phyloP scores from a whole-genome alignment of 2,329 filamentous ascomycete species.

The Fusarium phyllophilum region DNA sequence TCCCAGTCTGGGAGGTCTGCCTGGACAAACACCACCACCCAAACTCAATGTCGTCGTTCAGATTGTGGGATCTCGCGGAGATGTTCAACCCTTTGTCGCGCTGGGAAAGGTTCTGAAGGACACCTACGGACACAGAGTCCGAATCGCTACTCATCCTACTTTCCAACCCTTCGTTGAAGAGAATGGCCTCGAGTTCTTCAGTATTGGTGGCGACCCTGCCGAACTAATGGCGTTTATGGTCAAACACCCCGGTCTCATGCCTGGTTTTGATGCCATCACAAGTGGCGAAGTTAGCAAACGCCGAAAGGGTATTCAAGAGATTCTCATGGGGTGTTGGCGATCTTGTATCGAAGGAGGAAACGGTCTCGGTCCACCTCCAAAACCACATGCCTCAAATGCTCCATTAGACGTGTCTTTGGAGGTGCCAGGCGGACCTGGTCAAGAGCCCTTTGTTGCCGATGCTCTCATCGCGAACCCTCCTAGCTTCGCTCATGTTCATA shows the following conservation, averaged over 20 bases:
- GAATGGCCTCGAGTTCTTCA: slow-evolving; percentile 79
- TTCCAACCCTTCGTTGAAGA: slow-evolving; percentile 76
- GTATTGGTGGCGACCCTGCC: slow-evolving; percentile 78
- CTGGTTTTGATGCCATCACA: slow-evolving; percentile 78
- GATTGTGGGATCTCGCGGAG: slow-evolving; percentile 78
- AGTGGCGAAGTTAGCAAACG: slow-evolving; percentile 81
- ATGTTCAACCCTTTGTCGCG: slow-evolving; percentile 80
- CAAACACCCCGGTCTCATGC: slow-evolving; percentile 87
- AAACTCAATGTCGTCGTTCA: slow-evolving; percentile 77
- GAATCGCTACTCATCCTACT: slow-evolving; percentile 76
- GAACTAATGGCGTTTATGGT: slow-evolving; percentile 92
- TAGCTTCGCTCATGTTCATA: slow-evolving; percentile 79
- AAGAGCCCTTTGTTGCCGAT: slow-evolving; percentile 81
- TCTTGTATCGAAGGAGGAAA: slow-evolving; percentile 85
- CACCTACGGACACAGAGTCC: slow-evolving; percentile 75
- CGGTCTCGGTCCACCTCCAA: slow-evolving; percentile 63
- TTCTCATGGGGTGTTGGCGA: slow-evolving; percentile 86
- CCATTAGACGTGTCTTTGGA: slow-evolving; percentile 52
- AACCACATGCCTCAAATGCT: slow-evolving; percentile 59
- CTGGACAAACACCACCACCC: slow-evolving; percentile 66
- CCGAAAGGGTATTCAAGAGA: slow-evolving; percentile 78
- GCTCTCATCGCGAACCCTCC: slow-evolving; percentile 83
- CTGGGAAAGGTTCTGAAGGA: slow-evolving; percentile 72
- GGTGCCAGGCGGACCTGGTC: slow-evolving; percentile 53
- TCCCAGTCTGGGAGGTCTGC: slow-evolving; percentile 73